phyloP scores from a whole-genome alignment of 148 eudicot genomes.

The Nyssa sinensis region DNA sequence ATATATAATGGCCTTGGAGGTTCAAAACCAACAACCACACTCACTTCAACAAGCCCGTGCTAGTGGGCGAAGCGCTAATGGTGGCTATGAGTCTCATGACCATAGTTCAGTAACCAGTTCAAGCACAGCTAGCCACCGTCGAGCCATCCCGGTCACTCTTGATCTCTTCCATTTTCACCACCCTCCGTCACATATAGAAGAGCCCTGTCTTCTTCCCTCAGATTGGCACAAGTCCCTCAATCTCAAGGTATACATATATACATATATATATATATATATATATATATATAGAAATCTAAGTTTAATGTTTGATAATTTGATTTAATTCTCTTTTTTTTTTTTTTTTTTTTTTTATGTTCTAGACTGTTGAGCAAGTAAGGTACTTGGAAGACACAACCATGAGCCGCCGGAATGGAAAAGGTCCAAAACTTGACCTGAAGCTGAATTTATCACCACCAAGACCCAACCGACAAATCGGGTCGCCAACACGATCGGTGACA shows the following conservation, averaged over 20 bases:
- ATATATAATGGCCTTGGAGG: slow-evolving; percentile 56
- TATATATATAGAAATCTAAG: no score
- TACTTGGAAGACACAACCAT: slow-evolving; percentile 19
- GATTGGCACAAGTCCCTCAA: no score
- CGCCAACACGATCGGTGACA: slow-evolving; percentile 40
- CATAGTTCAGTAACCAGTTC: neutral
- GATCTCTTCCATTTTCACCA: neutral
- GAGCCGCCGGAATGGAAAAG: slow-evolving; percentile 35
- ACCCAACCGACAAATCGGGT: slow-evolving; percentile 18
- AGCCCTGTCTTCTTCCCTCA: neutral
- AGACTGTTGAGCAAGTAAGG: neutral
- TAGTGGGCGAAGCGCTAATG: slow-evolving; percentile 3
- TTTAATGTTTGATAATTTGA: no score
- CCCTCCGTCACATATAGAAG: neutral
- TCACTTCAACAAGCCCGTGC: slow-evolving; percentile 15
- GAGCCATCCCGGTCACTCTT: neutral
- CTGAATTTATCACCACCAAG: slow-evolving; percentile 62
- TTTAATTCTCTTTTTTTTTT: no score
- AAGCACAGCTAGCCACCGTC: neutral
- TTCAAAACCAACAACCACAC: slow-evolving; percentile 33
- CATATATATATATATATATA: no score
- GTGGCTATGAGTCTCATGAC: no score
- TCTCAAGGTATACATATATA: no score
- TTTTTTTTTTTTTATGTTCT: neutral
- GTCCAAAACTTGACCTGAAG: slow-evolving; percentile 53